Evolutionary conservation across 2,329 filamentous ascomycete genomes (phyloP).

Genomic region (Macrophomina tecta): DNA sequence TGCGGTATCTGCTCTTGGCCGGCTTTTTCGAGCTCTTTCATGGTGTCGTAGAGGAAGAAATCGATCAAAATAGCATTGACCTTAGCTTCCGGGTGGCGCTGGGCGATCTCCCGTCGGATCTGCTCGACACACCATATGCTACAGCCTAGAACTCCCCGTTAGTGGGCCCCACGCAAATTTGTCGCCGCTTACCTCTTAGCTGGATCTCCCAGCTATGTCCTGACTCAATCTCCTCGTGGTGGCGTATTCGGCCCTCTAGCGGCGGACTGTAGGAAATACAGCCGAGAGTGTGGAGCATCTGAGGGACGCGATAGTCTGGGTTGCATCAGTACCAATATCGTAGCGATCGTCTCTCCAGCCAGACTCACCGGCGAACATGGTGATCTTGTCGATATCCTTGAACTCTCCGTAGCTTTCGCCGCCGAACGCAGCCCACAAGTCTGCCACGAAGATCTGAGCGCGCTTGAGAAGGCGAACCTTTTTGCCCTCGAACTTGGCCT

Average conservation of each 20-base stretch:
- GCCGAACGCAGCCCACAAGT: conserved; percentile 95
- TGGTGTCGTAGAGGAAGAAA: conserved; percentile 94
- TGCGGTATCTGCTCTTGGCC: conserved; percentile 70
- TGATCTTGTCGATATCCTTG: conserved; percentile 90
- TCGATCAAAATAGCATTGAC: conserved; percentile 93
- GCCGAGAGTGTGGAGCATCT: conserved; percentile 66
- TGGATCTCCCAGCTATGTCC: conserved; percentile 85
- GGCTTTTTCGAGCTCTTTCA: conserved; percentile 77
- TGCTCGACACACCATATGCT: conserved; percentile 97
- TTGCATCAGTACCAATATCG: conserved; percentile 9
- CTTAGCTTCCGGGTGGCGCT: conserved; percentile 69
- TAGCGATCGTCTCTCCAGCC: not conserved
- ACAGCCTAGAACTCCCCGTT: conserved; percentile 62
- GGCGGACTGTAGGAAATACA: conserved; percentile 78
- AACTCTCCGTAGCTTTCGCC: conserved; percentile 81
- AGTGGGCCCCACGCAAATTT: conserved; percentile 6
- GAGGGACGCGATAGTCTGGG: conserved; percentile 89
- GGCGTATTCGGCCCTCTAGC: conserved; percentile 72
- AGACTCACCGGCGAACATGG: conserved; percentile 83
- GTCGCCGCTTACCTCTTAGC: conserved; percentile 68
- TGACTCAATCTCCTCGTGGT: conserved; percentile 68
- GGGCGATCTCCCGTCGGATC: conserved; percentile 79
- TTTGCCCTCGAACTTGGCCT: conserved; percentile 74
- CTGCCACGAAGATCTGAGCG: conserved; percentile 93
- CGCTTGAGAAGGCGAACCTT: conserved; percentile 87